A percentile compares a stretch with the other conserved stretches of the same genome.
Conservation (phyloP, 768 basidiomycete species). For the Galerina marginata region DNA sequence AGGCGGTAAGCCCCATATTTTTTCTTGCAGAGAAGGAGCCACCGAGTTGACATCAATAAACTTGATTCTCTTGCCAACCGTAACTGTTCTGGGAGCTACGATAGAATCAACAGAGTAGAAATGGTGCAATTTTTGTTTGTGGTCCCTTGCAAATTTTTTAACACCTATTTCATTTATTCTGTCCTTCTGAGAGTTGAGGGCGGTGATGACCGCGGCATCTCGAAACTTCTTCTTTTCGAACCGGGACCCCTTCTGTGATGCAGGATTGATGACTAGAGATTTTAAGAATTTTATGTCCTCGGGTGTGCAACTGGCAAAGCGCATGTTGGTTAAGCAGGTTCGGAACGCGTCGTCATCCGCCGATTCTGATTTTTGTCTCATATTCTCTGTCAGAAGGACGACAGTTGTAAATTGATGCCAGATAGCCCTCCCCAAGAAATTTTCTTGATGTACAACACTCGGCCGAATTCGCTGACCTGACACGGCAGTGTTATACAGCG, state of each 20-base stretch:
- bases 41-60: neutral
- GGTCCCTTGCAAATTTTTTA: neutral
- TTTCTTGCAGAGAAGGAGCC: neutral
- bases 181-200: conserved; percentile 34
- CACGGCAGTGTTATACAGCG: conserved; percentile 4
- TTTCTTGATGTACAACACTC: neutral
- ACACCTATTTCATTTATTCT: conserved; percentile 31
- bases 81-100: neutral
- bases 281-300: conserved; percentile 36
- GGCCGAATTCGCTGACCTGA: neutral
- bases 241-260: conserved; percentile 10
- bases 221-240: conserved; percentile 18
- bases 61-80: conserved; percentile 1
- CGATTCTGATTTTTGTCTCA: neutral
- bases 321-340: neutral
- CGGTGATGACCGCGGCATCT: conserved; percentile 40
- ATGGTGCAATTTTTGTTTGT: conserved; percentile 20
- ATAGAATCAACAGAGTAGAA: conserved; percentile 36
- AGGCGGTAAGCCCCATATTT: neutral
- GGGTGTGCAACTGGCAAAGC: conserved; percentile 27
- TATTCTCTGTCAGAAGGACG: conserved; percentile 28
- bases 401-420: conserved; percentile 38
- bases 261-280: conserved; percentile 19
- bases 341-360: neutral
- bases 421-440: conserved; percentile 25